Percentiles rank a stretch among this genome's conserved stretches.
Evolutionary conservation across 495 filamentous ascomycete species (phyloP).

Genomic region (Neurospora africana): DNA sequence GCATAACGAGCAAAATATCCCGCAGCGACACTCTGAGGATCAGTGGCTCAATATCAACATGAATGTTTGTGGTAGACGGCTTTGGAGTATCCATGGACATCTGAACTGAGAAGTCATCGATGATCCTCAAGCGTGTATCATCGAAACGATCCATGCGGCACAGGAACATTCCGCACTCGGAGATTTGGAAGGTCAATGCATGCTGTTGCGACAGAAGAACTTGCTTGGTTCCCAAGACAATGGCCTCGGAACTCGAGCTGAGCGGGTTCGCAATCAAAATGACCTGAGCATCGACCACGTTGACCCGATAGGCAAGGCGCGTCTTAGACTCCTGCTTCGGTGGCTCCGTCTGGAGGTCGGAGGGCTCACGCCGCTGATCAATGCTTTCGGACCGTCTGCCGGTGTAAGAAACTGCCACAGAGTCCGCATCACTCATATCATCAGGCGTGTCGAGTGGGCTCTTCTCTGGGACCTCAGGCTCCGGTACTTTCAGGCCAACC

Average conservation of each 20-base stretch:
- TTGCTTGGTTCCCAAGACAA: slow-evolving; percentile 90
- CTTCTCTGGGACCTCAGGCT: slow-evolving; percentile 43
- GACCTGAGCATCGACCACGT: slow-evolving; percentile 89
- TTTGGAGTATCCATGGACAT: slow-evolving; percentile 77
- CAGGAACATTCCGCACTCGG: slow-evolving; percentile 92
- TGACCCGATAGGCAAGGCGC: slow-evolving; percentile 80
- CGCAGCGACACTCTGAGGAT: slow-evolving; percentile 87
- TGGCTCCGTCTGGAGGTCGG: background rate
- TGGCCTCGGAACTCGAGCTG: slow-evolving; percentile 81
- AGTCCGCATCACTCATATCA: slow-evolving; percentile 46
- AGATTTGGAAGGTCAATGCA: slow-evolving; percentile 82
- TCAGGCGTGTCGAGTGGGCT: slow-evolving; percentile 51
- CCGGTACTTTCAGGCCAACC: slow-evolving; percentile 49
- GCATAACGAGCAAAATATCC: slow-evolving; percentile 86
- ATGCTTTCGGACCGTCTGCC: slow-evolving; percentile 20
- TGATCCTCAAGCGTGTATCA: slow-evolving; percentile 70
- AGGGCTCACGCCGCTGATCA: slow-evolving; percentile 1
- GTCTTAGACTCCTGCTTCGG: slow-evolving; percentile 40
- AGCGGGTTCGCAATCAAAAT: slow-evolving; percentile 92
- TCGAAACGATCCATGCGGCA: slow-evolving; percentile 98
- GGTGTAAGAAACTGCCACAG: slow-evolving; percentile 28
- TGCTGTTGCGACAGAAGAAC: slow-evolving; percentile 88
- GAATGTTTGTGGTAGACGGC: slow-evolving; percentile 62
- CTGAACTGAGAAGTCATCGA: slow-evolving; percentile 90
- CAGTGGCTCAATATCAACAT: slow-evolving; percentile 80